Percentiles rank a stretch among this genome's conserved stretches.
Evolutionary conservation across 1,284 basidiomycete genomes (phyloP).

Genomic region (Rhodotorula sp.): DNA sequence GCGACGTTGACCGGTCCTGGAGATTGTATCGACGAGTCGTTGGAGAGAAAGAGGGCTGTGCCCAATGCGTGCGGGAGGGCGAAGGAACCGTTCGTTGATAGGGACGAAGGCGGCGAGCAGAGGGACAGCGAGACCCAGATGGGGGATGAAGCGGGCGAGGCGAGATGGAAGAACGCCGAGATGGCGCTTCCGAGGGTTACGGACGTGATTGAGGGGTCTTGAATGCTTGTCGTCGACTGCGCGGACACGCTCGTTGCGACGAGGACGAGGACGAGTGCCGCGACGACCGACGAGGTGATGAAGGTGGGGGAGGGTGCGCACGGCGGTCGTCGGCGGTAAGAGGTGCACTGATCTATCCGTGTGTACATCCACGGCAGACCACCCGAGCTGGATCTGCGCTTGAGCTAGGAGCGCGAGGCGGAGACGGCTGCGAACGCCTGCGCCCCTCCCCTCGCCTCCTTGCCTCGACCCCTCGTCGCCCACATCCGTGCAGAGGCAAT

Average conservation of each 20-base stretch:
- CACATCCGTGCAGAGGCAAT: too few relatives aligned
- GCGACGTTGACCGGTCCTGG: slow-evolving; percentile 11
- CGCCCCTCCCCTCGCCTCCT: too few relatives aligned
- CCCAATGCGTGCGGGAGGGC: slow-evolving; percentile 12
- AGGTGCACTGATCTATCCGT: slow-evolving; percentile 7
- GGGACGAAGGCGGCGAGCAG: slow-evolving; percentile 25
- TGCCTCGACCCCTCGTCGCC: too few relatives aligned
- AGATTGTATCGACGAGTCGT: background rate
- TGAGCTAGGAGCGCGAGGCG: too few relatives aligned
- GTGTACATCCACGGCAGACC: background rate
- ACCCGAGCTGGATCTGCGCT: too few relatives aligned
- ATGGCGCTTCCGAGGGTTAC: slow-evolving; percentile 1
- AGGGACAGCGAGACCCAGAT: slow-evolving; percentile 33
- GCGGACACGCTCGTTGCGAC: background rate
- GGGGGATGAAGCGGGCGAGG: slow-evolving; percentile 8
- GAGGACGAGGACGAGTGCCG: background rate
- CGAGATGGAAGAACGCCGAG: slow-evolving; percentile 1
- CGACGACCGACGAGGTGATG: background rate
- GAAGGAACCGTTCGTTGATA: background rate
- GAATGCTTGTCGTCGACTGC: background rate
- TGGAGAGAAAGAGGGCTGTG: slow-evolving; percentile 37
- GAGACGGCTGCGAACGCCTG: too few relatives aligned
- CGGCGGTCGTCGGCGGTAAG: slow-evolving; percentile 9
- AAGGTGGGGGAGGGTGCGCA: background rate
- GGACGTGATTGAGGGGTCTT: slow-evolving; percentile 4